Percentiles rank a stretch among this genome's conserved stretches.
Evolutionary conservation across 2,329 filamentous ascomycete genomes (phyloP).

Genomic region (Curvularia sp.): DNA sequence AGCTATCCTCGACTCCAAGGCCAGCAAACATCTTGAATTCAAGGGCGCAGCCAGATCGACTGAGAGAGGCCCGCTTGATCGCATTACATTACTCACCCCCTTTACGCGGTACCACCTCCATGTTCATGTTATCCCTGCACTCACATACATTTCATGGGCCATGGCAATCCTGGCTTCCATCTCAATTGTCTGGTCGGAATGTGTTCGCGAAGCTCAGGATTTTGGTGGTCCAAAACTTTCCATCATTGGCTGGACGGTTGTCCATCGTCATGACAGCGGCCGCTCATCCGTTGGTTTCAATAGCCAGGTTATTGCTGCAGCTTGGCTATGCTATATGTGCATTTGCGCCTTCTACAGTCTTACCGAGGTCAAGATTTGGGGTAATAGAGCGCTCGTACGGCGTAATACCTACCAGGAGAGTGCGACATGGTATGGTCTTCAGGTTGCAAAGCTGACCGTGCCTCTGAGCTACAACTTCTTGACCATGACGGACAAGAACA

Average conservation of each 20-base stretch:
- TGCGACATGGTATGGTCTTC: constrained; percentile 93
- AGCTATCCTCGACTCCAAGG: constrained; percentile 81
- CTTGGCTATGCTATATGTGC: constrained; percentile 97
- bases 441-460: constrained; percentile 90
- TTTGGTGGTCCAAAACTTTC: constrained; percentile 71
- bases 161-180: constrained; percentile 77
- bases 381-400: constrained; percentile 86
- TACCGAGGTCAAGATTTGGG: constrained; percentile 96
- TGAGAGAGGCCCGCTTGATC: constrained; percentile 52
- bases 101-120: constrained; percentile 82
- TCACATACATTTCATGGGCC: constrained; percentile 69
- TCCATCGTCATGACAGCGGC: constrained; percentile 76
- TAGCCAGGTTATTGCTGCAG: constrained; percentile 81
- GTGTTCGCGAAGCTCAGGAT: constrained; percentile 76
- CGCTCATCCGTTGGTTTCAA: constrained; percentile 82
- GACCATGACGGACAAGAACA: constrained; percentile 77
- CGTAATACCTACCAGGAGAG: constrained; percentile 92
- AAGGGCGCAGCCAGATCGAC: constrained; percentile 60
- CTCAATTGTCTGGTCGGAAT: constrained; percentile 90
- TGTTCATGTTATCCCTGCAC: constrained; percentile 73
- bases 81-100: constrained; percentile 71
- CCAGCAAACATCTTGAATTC: constrained; percentile 82
- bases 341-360: constrained; percentile 85
- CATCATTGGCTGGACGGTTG: constrained; percentile 69
- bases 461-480: constrained; percentile 96